Evolutionary conservation across 2,329 filamentous ascomycete genomes (phyloP), one percentile per base, ranked within the genome.

Genomic region (Corniculantispora saksenae): DNA sequence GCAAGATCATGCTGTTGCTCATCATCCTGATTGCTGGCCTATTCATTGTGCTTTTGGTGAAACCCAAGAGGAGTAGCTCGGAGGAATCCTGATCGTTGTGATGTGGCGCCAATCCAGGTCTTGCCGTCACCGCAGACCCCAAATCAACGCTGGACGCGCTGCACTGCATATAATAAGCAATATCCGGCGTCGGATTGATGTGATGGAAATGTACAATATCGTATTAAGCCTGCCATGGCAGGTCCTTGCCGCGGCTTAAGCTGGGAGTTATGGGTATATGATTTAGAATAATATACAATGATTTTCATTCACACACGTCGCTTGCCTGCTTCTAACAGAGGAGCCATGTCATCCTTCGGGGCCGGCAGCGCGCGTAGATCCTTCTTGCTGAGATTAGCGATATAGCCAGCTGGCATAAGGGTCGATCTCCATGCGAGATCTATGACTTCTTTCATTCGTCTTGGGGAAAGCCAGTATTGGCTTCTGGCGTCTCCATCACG

Each of bases 1-100:
- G 95, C 69, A 97, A 97, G 80, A 89, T 97, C 56, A 95, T 99
- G 64, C 83, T 99, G 48, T 81, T 99, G n/a, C 82, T 99, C 23
- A 78, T 97, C 8, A 81, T 99, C 29, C 79, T 98, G 25, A 90
- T 99, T 61, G 88, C 89, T 23, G 95, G 92, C 38, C 85, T 97
- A 80, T 91, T 99, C 72, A 97, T 97, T 70, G 75, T 97, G 48
- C 78, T 97, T 2, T 77, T 92, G 47, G 83, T 97, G 67, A 97
- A 97, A 78, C 92, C 92, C 1, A 93, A 90, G 76, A 82, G 13
- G 79, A n/a, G n/a, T n/a, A n/a, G n/a, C n/a, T n/a, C n/a, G n/a
- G n/a, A n/a, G n/a, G n/a, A n/a, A n/a, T n/a, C n/a, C n/a, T n/a
- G n/a, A n/a, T n/a, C n/a, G n/a, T n/a, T n/a, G n/a, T n/a, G n/a